phyloP scores from a whole-genome alignment of 2,329 filamentous ascomycete species.

The Monosporascus sp. region DNA sequence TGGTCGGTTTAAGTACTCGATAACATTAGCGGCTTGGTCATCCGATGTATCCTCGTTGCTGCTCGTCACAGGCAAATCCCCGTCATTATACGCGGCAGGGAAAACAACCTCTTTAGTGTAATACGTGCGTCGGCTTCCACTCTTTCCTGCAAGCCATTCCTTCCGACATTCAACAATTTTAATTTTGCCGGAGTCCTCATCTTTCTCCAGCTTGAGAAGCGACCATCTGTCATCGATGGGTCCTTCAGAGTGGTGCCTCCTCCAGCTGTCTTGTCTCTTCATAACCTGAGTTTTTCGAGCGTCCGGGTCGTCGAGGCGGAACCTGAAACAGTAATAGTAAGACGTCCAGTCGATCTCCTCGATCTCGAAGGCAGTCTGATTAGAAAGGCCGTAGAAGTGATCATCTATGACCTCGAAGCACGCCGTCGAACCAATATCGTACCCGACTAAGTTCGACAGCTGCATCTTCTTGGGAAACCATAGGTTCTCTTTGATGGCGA shows the following conservation, averaged over 20 bases:
- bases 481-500: constrained; percentile 36
- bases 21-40: neutral
- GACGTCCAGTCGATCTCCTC: constrained; percentile 64
- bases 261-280: constrained; percentile 51
- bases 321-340: constrained; percentile 63
- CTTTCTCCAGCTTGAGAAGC: constrained; percentile 55
- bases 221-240: constrained; percentile 73
- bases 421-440: constrained; percentile 61
- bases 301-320: constrained; percentile 48
- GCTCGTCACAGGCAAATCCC: constrained; percentile 4
- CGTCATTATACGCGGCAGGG: constrained; percentile 8
- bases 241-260: constrained; percentile 64
- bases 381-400: constrained; percentile 67
- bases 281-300: constrained; percentile 34
- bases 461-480: constrained; percentile 43
- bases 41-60: constrained; percentile 1
- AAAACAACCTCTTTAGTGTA: constrained; percentile 56
- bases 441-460: constrained; percentile 55
- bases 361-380: constrained; percentile 55
- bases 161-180: constrained; percentile 63
- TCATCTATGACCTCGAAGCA: constrained; percentile 66
- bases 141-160: constrained; percentile 55
- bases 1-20: constrained; percentile 25
- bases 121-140: constrained; percentile 58
- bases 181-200: constrained; percentile 54